Percentiles rank a stretch among this genome's conserved stretches.
Conservation (phyloP, 192 early-diverging fungal species). For the Paraglomus brasilianum region DNA sequence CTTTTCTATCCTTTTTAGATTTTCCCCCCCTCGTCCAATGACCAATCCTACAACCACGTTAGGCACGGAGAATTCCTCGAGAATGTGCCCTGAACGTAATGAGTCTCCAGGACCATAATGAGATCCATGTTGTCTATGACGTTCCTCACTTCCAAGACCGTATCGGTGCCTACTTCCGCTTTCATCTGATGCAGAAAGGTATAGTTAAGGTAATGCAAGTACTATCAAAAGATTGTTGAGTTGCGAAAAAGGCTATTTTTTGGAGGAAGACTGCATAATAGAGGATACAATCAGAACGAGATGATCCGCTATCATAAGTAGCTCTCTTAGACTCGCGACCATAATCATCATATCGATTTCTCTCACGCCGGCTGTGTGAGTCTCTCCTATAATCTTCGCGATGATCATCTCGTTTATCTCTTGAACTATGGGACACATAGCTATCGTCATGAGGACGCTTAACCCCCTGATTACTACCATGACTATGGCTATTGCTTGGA, state of each 20-base stretch:
- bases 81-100: constrained; percentile 35
- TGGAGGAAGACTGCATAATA: background rate
- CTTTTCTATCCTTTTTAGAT: constrained; percentile 74
- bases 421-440: constrained; percentile 19
- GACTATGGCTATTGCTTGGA: constrained; percentile 28
- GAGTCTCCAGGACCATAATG: constrained; percentile 37
- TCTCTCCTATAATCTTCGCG: constrained; percentile 34
- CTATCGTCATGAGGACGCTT: constrained; percentile 26
- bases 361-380: constrained; percentile 12
- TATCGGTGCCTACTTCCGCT: constrained; percentile 33
- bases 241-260: constrained; percentile 11
- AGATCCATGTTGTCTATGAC: constrained; percentile 29
- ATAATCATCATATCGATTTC: constrained; percentile 32
- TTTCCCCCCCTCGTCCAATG: constrained; percentile 79
- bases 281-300: constrained; percentile 26
- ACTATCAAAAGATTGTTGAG: background rate
- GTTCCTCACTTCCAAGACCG: constrained; percentile 41
- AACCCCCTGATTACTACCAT: constrained; percentile 24
- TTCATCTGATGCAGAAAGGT: constrained; percentile 17
- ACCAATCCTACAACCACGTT: constrained; percentile 72
- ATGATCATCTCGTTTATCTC: constrained; percentile 35
- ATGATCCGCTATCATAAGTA: constrained; percentile 24
- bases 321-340: constrained; percentile 29
- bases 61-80: constrained; percentile 60
- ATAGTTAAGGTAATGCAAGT: background rate